These are phyloP conservation scores for Tylopilus rubrobrunneus DNA, from an alignment of 768 basidiomycete genomes.

Conservation along the genomic window DNA sequence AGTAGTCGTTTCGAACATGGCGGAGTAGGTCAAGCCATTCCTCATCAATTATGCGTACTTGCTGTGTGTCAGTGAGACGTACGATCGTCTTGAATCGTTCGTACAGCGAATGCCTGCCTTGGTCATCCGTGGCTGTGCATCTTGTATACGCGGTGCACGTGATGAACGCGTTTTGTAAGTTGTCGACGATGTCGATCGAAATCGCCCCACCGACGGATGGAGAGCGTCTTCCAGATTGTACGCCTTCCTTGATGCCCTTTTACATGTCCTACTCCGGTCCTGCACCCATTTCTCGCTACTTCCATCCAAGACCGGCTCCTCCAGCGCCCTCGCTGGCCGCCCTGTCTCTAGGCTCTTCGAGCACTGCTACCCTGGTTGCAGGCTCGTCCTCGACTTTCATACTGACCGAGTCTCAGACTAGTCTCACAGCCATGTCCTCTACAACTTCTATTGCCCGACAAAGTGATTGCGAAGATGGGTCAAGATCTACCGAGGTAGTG, in stretches of 20 bases:
- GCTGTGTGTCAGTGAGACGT: no score
- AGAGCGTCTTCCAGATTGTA: slow-evolving; percentile 33
- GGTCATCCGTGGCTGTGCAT: slow-evolving; percentile 15
- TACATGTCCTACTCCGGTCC: slow-evolving; percentile 66
- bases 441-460: neutral
- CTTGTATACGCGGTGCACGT: slow-evolving; percentile 1
- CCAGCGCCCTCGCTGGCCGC: slow-evolving; percentile 6
- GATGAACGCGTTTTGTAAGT: neutral
- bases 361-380: slow-evolving; percentile 12
- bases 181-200: slow-evolving; percentile 16
- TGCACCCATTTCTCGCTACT: slow-evolving; percentile 72
- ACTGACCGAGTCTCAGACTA: slow-evolving; percentile 1
- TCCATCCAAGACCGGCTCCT: slow-evolving; percentile 47
- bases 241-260: slow-evolving; percentile 81
- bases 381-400: slow-evolving; percentile 7
- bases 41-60: no score
- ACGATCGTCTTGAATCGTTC: no score
- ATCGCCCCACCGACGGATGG: slow-evolving; percentile 12
- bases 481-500: neutral
- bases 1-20: no score
- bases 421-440: slow-evolving; percentile 5
- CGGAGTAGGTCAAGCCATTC: no score
- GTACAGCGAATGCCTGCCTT: no score
- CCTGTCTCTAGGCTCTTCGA: slow-evolving; percentile 8
- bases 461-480: neutral